Evolutionary conservation across 805 yeast species (phyloP), one percentile per base, ranked within the genome.

Genomic region (Metschnikowia similis): DNA sequence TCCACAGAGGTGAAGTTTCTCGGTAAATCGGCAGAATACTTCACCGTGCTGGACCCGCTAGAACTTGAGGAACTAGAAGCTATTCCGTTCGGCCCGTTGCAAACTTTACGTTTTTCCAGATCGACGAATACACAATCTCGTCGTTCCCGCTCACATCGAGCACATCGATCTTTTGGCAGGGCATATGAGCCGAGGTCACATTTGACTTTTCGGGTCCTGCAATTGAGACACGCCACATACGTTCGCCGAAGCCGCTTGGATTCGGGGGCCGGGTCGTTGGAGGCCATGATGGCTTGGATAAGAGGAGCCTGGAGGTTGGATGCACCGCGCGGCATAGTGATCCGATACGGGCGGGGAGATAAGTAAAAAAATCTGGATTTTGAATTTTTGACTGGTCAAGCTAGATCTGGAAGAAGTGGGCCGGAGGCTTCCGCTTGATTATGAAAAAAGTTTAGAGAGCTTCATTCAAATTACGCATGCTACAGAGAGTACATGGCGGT

Each of bases 141-240:
- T 13, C 95, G 74, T 62, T 91, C 97, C 40, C 97, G 75, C 52
- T 78, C 76, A 61, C 98, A 91, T 45, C 97, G 70, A 2, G 81
- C 84, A 73, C 98, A 91, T 3, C 95, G 94, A 4, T 81, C 82
- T 41, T 75, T 74, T 0, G 96, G 96, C 52, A 77, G 76, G 45
- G 82, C 85, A 7, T 83, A 80, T 8, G 84, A 81, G 2, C 96
- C 96, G 56, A 91, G 69, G 62, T 89, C 96, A 70, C 98, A 91
- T 60, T 83, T 83, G 39, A 89, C 88, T 61, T 91, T 92, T 38
- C 96, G 77, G 6, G 83, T 80, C 14, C 97, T 78, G 64, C 98
- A 91, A 66, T 83, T 87, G 44, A 87, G 67, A 60, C 98, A 91
- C 1, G 97, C 97, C 54, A 81, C 77, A 64, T 87, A 91, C 53